Conservation (phyloP, 331 rosid species). For the Acacia pycnantha region DNA sequence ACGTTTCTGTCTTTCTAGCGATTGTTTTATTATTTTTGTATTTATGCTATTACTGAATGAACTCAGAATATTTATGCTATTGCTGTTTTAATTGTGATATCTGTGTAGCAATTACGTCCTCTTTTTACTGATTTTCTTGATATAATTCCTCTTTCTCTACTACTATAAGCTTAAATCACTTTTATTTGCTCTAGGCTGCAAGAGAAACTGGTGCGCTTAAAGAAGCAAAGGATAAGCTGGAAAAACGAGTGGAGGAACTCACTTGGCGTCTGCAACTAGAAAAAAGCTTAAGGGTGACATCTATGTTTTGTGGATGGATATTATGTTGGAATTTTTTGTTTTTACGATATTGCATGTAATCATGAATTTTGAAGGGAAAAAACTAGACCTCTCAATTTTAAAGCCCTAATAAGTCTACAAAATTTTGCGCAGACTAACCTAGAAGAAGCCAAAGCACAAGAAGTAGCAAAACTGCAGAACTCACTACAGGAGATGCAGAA, state of each 20-base stretch:
- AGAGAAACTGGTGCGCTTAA: conserved; percentile 86
- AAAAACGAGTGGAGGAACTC: conserved; percentile 82
- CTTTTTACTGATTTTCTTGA: conserved; percentile 9
- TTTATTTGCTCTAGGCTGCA: conserved; percentile 65
- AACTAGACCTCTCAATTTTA: conserved; percentile 12
- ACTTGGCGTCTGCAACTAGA: conserved; percentile 89
- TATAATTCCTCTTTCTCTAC: conserved; percentile 19
- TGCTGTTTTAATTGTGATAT: conserved; percentile 2
- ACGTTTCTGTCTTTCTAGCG: conserved; percentile 16
- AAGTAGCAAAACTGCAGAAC: conserved; percentile 68
- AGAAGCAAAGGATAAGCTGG: conserved; percentile 87
- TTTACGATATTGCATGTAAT: conserved; percentile 17
- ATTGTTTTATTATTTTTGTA: conserved; percentile 4
- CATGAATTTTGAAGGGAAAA: conserved; percentile 11
- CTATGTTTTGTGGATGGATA: conserved; percentile 6
- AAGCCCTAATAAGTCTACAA: conserved; percentile 26
- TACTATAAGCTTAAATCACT: conserved; percentile 16
- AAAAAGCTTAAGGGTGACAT: conserved; percentile 74
- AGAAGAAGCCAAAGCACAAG: conserved; percentile 78
- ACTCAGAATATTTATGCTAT: neutral
- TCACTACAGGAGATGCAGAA: conserved; percentile 69
- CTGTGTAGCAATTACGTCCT: conserved; percentile 6
- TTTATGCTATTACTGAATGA: neutral
- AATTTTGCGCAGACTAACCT: conserved; percentile 69
- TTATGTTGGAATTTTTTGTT: neutral